A percentile compares a stretch with the other conserved stretches of the same genome.
Evolutionary conservation across 2,329 filamentous ascomycete genomes (phyloP).

Genomic region (Fusarium dlaminii): DNA sequence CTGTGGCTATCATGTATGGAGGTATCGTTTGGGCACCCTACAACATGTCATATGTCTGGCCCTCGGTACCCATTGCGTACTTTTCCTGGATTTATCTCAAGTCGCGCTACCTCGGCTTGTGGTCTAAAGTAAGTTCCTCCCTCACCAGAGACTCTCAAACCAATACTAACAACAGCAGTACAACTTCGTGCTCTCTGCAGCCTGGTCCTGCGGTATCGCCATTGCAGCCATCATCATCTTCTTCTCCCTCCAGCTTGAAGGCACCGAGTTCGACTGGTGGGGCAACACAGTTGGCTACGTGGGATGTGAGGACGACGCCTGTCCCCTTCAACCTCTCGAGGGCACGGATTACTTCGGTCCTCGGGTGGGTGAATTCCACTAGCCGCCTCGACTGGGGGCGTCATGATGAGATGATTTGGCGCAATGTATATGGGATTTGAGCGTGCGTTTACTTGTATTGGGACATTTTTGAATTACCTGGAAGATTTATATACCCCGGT

Average conservation of each 20-base stretch:
- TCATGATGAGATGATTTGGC: conserved; percentile 34
- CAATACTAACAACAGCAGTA: conserved; percentile 48
- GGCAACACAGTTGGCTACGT: conserved; percentile 54
- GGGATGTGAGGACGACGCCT: conserved; percentile 55
- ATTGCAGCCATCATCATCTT: conserved; percentile 63
- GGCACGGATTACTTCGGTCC: conserved; percentile 53
- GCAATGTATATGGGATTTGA: conserved; percentile 37
- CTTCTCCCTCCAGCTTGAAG: conserved; percentile 60
- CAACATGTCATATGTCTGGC: conserved; percentile 62
- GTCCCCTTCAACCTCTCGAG: conserved; percentile 48
- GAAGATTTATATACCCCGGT: conserved; percentile 41
- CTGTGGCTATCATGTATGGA: conserved; percentile 59
- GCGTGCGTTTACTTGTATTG: conserved; percentile 40
- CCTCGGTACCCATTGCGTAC: conserved; percentile 61
- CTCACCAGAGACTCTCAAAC: no score
- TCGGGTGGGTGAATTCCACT: conserved; percentile 50
- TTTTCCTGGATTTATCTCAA: conserved; percentile 63
- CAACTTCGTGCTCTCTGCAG: conserved; percentile 63
- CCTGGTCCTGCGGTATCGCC: conserved; percentile 60
- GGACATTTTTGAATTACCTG: conserved; percentile 34
- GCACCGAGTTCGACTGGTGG: conserved; percentile 58
- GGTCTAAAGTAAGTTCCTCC: conserved; percentile 56
- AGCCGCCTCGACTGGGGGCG: neutral
- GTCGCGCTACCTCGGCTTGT: conserved; percentile 58
- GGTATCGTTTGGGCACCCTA: conserved; percentile 59